Evolutionary conservation across 1,284 basidiomycete genomes (phyloP).

Genomic region (Erythrobasidium hasegawianum): DNA sequence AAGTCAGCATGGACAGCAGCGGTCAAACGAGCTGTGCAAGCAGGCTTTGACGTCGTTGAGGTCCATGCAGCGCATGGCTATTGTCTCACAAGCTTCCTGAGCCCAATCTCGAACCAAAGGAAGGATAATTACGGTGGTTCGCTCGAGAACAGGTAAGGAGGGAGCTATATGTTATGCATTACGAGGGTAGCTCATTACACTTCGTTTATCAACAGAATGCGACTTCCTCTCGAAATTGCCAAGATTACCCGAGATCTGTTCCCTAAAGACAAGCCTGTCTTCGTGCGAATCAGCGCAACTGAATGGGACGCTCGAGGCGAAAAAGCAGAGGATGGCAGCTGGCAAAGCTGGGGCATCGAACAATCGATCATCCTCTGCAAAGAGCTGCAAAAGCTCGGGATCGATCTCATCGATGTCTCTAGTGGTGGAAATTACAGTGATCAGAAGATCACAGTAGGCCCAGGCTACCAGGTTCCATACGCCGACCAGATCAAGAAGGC

Average conservation of each 20-base stretch:
- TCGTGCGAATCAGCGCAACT: conserved; percentile 67
- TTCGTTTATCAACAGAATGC: conserved; percentile 53
- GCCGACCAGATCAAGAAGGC: conserved; percentile 65
- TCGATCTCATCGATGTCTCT: conserved; percentile 69
- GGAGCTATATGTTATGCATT: conserved; percentile 17
- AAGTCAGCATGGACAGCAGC: conserved; percentile 65
- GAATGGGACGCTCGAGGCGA: conserved; percentile 75
- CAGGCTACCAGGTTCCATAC: conserved; percentile 69
- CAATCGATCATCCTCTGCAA: conserved; percentile 63
- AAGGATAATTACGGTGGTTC: conserved; percentile 67
- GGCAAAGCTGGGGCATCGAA: conserved; percentile 70
- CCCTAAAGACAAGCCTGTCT: conserved; percentile 62
- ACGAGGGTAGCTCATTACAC: no score
- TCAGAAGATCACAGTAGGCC: conserved; percentile 60
- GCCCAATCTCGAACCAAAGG: conserved; percentile 66
- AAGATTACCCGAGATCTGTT: conserved; percentile 58
- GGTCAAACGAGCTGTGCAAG: conserved; percentile 55
- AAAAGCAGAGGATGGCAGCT: conserved; percentile 57
- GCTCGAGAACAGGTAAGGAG: conserved; percentile 53
- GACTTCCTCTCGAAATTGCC: conserved; percentile 62
- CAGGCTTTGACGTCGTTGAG: conserved; percentile 68
- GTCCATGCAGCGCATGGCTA: conserved; percentile 44
- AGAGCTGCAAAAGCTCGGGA: conserved; percentile 58
- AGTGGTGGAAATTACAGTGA: conserved; percentile 64
- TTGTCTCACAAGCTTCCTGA: conserved; percentile 55